phyloP scores from a whole-genome alignment of 2,329 filamentous ascomycete genomes.

The Trichophyton mentagrophytes region DNA sequence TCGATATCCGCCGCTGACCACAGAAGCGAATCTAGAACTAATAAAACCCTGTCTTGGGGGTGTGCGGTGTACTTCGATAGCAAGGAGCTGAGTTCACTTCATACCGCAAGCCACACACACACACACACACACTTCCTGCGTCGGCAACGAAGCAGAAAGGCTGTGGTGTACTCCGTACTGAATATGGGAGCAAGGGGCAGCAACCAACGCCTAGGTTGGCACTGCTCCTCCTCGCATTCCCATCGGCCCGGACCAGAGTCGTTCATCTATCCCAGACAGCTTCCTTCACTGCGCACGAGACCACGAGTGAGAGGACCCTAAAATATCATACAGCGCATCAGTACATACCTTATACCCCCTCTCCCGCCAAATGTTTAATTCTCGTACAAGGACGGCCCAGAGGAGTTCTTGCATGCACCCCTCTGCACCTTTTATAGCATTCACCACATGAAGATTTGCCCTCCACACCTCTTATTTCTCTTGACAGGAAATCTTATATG shows the following conservation, averaged over 20 bases:
- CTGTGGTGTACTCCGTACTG: background rate
- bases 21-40: constrained; percentile 1
- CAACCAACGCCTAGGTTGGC: too few relatives aligned
- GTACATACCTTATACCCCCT: background rate
- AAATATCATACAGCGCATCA: background rate
- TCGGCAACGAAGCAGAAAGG: background rate
- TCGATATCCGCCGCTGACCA: background rate
- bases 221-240: too few relatives aligned
- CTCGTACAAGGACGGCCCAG: background rate
- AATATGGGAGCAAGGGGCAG: background rate
- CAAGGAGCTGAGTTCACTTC: background rate
- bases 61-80: background rate
- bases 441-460: background rate
- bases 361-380: background rate
- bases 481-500: background rate
- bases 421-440: background rate
- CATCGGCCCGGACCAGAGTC: background rate
- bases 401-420: background rate
- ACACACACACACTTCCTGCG: background rate
- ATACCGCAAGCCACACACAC: background rate
- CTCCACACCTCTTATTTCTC: background rate
- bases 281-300: background rate
- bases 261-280: background rate
- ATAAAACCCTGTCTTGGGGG: background rate
- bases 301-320: too few relatives aligned